Evolutionary conservation across 257 asterid genomes (phyloP), one percentile per base, ranked within the genome.

Genomic region (Nemophila menziesii): DNA sequence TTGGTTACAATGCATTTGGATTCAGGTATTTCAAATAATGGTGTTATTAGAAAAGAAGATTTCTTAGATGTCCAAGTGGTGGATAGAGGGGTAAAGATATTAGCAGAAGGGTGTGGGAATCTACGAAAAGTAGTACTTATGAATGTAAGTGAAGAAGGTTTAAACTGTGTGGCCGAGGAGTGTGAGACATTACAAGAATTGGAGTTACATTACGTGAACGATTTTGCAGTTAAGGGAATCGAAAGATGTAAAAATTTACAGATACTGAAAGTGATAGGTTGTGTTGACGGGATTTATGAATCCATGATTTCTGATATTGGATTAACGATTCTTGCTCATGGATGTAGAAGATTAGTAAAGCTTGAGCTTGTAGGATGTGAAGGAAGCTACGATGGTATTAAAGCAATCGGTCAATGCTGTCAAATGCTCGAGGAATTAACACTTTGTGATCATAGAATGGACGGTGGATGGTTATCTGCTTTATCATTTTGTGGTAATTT

Each of bases 321-420:
- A 22, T 52, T 89, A 63, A 89, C 98, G 3, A 80, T 84, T 52
- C 61, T 89, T 49, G 98, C 98, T 10, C 94, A 80, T 55, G 95
- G 92, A 36, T 89, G 98, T 52, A 68, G 73, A 19, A 67, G 98
- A 16, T 63, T 89, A 44, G 48, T 89, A 64, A 89, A 77, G 73
- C 80, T 89, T 3, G 98, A 80, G 71, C 60, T 82, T 16, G 87
- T 76, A 11, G 94, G 96, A 22, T 86, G 94, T 19, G 96, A 82
- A 55, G 96, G 96, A 54, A 86, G 98, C 58, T 86, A 71, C 44
- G 94, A 79, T 57, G 94, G 96, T 68, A 79, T 86, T 48, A 86
- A 72, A 70, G 96, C 96, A 3, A 66, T 86, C 20, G 96, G 96
- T 20, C 73, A 73, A 66, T 82, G 96, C 37, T 86, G 96, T 58